phyloP scores from a whole-genome alignment of 768 basidiomycete genomes.

The Boletus eberwhitei region DNA sequence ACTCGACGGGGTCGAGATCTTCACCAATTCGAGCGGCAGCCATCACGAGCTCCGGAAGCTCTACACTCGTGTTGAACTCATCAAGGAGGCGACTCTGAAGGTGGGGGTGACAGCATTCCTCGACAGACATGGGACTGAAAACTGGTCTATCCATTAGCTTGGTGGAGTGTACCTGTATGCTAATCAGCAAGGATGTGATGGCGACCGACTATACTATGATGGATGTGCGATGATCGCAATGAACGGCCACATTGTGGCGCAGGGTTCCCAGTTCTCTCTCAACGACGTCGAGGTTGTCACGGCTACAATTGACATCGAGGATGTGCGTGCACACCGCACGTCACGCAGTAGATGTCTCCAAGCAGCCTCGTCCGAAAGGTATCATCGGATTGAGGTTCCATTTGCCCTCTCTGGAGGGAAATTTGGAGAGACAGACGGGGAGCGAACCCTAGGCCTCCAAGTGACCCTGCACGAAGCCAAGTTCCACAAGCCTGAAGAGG shows the following conservation, averaged over 20 bases:
- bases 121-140: background rate
- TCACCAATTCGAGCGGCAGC: constrained; percentile 97
- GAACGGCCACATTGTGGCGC: constrained; percentile 89
- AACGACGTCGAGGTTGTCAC: constrained; percentile 95
- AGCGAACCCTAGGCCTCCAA: constrained; percentile 45
- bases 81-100: constrained; percentile 96
- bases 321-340: constrained; percentile 87
- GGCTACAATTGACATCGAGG: constrained; percentile 95
- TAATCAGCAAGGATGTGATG: constrained; percentile 99
- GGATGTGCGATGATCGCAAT: constrained; percentile 95
- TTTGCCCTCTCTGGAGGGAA: constrained; percentile 77
- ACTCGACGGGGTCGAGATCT: constrained; percentile 97
- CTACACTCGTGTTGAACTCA: constrained; percentile 84
- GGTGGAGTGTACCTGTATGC: constrained; percentile 98
- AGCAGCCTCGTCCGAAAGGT: constrained; percentile 70
- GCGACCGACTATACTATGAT: constrained; percentile 96
- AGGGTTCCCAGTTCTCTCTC: constrained; percentile 95
- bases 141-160: constrained; percentile 47
- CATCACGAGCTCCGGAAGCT: constrained; percentile 99
- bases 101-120: constrained; percentile 35
- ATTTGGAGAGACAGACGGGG: constrained; percentile 58
- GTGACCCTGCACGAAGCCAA: constrained; percentile 36
- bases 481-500: constrained; percentile 91
- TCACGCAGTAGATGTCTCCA: constrained; percentile 87
- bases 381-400: constrained; percentile 79